Base-by-base conservation (phyloP, 2,329 filamentous ascomycete genomes). In the Chrysosphaeria jannelii region DNA sequence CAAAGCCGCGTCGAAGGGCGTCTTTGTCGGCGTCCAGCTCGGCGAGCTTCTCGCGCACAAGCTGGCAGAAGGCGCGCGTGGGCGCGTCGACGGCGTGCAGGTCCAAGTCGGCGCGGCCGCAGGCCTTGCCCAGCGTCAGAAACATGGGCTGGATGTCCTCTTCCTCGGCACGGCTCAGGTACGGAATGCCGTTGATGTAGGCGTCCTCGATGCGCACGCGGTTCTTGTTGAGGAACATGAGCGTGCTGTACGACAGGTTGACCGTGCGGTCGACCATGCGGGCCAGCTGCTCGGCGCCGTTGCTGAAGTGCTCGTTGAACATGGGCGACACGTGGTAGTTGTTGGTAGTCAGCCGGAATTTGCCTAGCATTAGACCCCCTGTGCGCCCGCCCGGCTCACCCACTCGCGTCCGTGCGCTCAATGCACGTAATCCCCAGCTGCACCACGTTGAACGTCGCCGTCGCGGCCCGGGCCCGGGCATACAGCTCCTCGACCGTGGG, bases 371-470 rank as follows among this genome's bases (percentile, higher is more conserved):
- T 18, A 7, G n/a, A 16, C 5, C 13, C 8, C 19, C n/a, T 8
- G 19, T 10, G 6, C 6, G 19, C 1, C 33, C 34, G 6, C 21
- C 21, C 11, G 40, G 39, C 2, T 25, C 11, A 3, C 23, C 23
- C 25, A 14, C 8, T 10, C 10, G 3, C 8, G 5, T 25, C 24
- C 12, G 11, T 14, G 12, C 30, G 25, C 2, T 14, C 24, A 13
- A 42, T 20, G 16, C 39, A 46, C 0, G 42, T 46, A 12, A 47
- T 23, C 5, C 45, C 45, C 6, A 47, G 21, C 24, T 47, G 39
- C 3, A 48, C 24, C 7, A 44, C 31, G 13, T 38, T 35, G 23
- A 39, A 45, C 2, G 27, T 34, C 8, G 35, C 29, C 1, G 42
- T 39, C 1, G 35, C 39, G 6, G 32, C 29, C 20, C 30, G 40